These are phyloP conservation scores for Bipolaris bicolor DNA, from an alignment of 2,329 filamentous ascomycete genomes.

Conservation along the genomic window DNA sequence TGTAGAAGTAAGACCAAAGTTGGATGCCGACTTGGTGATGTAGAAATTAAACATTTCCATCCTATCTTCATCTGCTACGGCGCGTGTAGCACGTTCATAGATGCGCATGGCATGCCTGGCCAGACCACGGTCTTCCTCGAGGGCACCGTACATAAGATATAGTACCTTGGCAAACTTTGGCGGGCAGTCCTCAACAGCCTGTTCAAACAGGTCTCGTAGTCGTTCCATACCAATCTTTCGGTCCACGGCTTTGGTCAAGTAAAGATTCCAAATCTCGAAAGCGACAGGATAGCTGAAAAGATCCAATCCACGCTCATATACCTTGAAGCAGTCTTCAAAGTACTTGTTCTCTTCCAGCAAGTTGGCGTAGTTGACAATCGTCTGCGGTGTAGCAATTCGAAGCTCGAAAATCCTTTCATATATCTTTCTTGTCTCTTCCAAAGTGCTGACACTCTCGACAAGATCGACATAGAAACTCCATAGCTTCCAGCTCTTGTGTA, in stretches of 20 bases:
- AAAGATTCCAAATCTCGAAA: constrained; percentile 98
- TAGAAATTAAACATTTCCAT: constrained; percentile 99
- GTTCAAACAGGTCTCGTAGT: constrained; percentile 92
- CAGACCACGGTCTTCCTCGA: constrained; percentile 94
- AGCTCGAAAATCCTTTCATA: constrained; percentile 99
- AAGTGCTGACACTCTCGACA: constrained; percentile 87
- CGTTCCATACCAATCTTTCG: constrained; percentile 95
- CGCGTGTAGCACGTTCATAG: constrained; percentile 94
- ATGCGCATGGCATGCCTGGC: constrained; percentile 98
- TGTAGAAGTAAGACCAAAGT: constrained; percentile 95
- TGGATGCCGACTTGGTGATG: constrained; percentile 97
- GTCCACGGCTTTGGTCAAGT: constrained; percentile 95
- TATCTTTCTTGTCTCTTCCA: constrained; percentile 91
- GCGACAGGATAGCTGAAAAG: constrained; percentile 99
- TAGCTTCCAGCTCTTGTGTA: constrained; percentile 99
- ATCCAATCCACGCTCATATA: constrained; percentile 94
- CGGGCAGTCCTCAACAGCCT: constrained; percentile 92
- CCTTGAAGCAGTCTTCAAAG: constrained; percentile 95
- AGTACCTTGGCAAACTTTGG: constrained; percentile 95
- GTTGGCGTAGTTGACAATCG: constrained; percentile 97
- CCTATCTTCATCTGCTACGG: constrained; percentile 91
- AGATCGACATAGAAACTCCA: constrained; percentile 99
- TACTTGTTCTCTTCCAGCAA: constrained; percentile 93
- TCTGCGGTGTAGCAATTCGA: constrained; percentile 96
- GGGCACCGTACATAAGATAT: constrained; percentile 96